Evolutionary conservation across 495 filamentous ascomycete genomes (phyloP), one percentile per base, ranked within the genome.

Genomic region (Aspergillus heteromorphus): DNA sequence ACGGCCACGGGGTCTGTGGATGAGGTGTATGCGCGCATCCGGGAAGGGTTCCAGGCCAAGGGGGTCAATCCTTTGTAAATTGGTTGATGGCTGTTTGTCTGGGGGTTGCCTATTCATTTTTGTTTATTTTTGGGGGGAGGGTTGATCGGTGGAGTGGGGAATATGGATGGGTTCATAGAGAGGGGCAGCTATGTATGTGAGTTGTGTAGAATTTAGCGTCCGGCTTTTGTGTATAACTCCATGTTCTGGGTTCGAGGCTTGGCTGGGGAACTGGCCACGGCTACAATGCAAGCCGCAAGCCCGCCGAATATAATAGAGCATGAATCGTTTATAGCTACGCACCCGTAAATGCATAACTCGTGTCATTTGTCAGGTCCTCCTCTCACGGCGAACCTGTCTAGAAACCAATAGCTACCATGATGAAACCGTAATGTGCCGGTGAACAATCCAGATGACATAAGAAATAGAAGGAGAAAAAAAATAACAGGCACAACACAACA

Each of bases 21-120:
- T 6, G 79, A 85, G 45, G 91, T 98, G 27, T 95, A 91, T 73
- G 68, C 72, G 56, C 69, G 78, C 40, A 88, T 92, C 16, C 81
- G 79, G 76, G 65, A 64, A 58, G 70, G 71, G 29, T 67, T 89
- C 63, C 67, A 63, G 62, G 66, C 66, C 54, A 72, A 73, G 58
- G 77, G 74, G 11, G 34, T 85, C 34, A 58, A 73, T 21, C 50
- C 59, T 54, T 56, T 65, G 52, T 68, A 60, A 59, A 51, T 34
- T 30, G 20, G 6, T 1, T 2, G n/a, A 25, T 25, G 42, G 2
- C 6, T 25, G 42, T 7, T 19, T 45, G 42, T 20, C 14, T 45
- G 16, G 8, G 7, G n/a, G 42, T 13, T 5, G 6, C 14, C n/a
- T 34, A 34, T 34, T 10, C 9, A 34, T n/a, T n/a, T n/a, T n/a